A percentile compares a stretch with the other conserved stretches of the same genome.
These are phyloP conservation scores for Penicillium sp. DNA, from an alignment of 2,329 filamentous ascomycete species.

Conservation along the genomic window DNA sequence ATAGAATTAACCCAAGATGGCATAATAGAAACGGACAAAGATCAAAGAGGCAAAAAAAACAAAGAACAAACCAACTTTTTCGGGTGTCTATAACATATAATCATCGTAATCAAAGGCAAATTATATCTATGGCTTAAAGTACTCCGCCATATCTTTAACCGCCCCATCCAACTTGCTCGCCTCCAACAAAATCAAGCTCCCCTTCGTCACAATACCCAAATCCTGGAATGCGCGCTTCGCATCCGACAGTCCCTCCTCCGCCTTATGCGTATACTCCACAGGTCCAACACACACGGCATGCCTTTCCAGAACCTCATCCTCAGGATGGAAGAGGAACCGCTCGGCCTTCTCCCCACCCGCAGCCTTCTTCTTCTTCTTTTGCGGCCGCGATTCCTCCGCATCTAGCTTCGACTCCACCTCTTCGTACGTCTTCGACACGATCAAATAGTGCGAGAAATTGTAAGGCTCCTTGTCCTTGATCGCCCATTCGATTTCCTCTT, in stretches of 20 bases:
- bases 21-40: too few relatives aligned
- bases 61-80: too few relatives aligned
- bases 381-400: conserved; percentile 52
- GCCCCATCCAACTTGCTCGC: conserved; percentile 66
- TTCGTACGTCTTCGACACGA: conserved; percentile 80
- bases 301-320: conserved; percentile 80
- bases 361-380: conserved; percentile 60
- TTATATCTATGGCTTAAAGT: too few relatives aligned
- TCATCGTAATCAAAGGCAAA: conserved; percentile 62
- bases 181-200: conserved; percentile 79
- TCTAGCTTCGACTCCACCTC: conserved; percentile 78
- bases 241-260: conserved; percentile 70
- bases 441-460: conserved; percentile 81
- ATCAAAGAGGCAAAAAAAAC: too few relatives aligned
- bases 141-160: too few relatives aligned
- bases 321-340: conserved; percentile 85
- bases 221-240: conserved; percentile 93
- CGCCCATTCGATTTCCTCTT: conserved; percentile 82
- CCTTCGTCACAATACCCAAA: conserved; percentile 73
- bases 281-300: conserved; percentile 61
- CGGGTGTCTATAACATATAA: too few relatives aligned
- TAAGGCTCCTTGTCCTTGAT: conserved; percentile 87
- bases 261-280: conserved; percentile 70
- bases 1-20: too few relatives aligned
- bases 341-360: conserved; percentile 42